phyloP scores from a whole-genome alignment of 768 basidiomycete genomes.

The Lepiota brunneoincarnata region DNA sequence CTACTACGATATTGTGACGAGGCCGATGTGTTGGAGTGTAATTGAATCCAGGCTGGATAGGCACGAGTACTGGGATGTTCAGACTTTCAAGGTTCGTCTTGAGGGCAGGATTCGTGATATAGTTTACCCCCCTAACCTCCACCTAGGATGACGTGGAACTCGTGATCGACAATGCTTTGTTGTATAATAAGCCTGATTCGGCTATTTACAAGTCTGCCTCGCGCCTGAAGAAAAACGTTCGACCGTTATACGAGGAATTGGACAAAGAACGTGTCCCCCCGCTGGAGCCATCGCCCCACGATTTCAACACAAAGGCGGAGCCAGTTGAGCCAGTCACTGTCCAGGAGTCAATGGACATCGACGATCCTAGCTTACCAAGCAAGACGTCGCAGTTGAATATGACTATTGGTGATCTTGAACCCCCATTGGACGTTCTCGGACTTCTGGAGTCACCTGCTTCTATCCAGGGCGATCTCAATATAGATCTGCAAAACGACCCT shows the following conservation, averaged over 20 bases:
- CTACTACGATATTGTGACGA: slow-evolving; percentile 83
- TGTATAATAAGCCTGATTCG: slow-evolving; percentile 81
- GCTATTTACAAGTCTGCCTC: slow-evolving; percentile 67
- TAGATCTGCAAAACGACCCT: slow-evolving; percentile 56
- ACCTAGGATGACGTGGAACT: slow-evolving; percentile 75
- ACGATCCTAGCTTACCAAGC: neutral
- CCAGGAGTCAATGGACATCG: slow-evolving; percentile 1
- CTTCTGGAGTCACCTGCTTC: slow-evolving; percentile 51
- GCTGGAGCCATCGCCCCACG: neutral
- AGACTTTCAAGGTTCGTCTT: slow-evolving; percentile 61
- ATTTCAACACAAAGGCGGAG: neutral
- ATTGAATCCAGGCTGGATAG: slow-evolving; percentile 82
- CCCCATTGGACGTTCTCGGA: slow-evolving; percentile 53
- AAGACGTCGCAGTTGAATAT: slow-evolving; percentile 6
- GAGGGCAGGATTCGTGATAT: neutral
- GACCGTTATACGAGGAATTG: slow-evolving; percentile 42
- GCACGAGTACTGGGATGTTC: slow-evolving; percentile 78
- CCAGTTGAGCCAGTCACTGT: neutral
- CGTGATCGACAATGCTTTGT: slow-evolving; percentile 80
- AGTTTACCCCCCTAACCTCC: neutral
- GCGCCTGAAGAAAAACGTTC: slow-evolving; percentile 46
- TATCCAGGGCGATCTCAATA: slow-evolving; percentile 50
- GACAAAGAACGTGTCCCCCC: slow-evolving; percentile 23
- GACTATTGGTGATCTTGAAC: slow-evolving; percentile 73
- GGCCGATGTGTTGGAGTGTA: slow-evolving; percentile 85